Evolutionary conservation across 768 basidiomycete species (phyloP), one percentile per base, ranked within the genome.

Genomic region (Panaeolus cyanescens): DNA sequence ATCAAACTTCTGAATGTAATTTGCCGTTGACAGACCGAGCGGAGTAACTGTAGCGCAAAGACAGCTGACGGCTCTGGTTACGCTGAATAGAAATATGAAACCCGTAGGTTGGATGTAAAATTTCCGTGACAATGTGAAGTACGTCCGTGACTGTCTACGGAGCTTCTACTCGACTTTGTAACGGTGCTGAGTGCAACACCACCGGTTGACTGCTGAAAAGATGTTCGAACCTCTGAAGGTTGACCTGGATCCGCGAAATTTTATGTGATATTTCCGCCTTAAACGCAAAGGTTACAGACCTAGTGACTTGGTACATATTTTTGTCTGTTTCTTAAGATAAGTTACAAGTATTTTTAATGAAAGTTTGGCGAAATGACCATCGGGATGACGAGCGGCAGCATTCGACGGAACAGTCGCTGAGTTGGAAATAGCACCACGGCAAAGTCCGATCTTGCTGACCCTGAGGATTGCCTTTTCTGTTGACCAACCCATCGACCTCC

Each of bases 341-440:
- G 12, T 28, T 50, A 13, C 25, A 50, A 12, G 45, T 28, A 25
- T 50, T n/a, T 50, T 50, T 50, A 22, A 50, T 50, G 8, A 13
- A 50, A 12, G n/a, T n/a, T n/a, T n/a, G n/a, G n/a, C n/a, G n/a
- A n/a, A 50, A 13, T 28, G 45, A 13, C 8, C 45, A 50, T 50
- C 25, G 45, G 45, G 45, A 50, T 50, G 22, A 28, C 45, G 13
- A 50, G 22, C 25, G 13, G 45, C 45, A 4, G 15, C 30, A 30
- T 25, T 50, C 45, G 30, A 50, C 45, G 45, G 45, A 50, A 50
- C 45, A 50, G 45, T 28, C 45, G 45, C 45, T 50, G 45, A 50
- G 45, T 50, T 50, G 3, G 25, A 50, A 50, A 50, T 50, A 28
- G 45, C 45, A 50, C 45, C 45, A 50, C 25, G 45, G 45, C 22